Conservation (phyloP, 257 asterid genomes). For the Verbascum thapsus region DNA sequence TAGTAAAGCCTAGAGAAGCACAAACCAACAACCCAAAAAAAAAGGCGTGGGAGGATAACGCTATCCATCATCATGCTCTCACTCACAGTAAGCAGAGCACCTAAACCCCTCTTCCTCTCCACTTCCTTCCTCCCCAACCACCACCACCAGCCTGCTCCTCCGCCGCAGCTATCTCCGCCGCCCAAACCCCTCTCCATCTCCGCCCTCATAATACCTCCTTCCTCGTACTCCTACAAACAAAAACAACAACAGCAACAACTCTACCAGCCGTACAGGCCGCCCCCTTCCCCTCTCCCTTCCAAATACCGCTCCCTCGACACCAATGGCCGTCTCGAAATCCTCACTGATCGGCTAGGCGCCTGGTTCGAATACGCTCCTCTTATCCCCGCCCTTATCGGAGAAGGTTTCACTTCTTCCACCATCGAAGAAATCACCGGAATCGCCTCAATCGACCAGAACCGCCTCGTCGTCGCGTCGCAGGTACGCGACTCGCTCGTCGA, state of each 20-base stretch:
- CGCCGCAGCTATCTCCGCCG: slow-evolving; percentile 22
- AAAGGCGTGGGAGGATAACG: too few species aligned
- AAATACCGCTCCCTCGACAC: slow-evolving; percentile 66
- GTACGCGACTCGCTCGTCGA: slow-evolving; percentile 69
- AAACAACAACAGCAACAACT: slow-evolving; percentile 44
- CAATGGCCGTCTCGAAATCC: slow-evolving; percentile 56
- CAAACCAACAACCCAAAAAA: too few species aligned
- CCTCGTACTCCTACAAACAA: slow-evolving; percentile 41
- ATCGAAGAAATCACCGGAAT: slow-evolving; percentile 88
- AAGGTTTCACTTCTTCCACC: slow-evolving; percentile 67
- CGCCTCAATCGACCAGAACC: slow-evolving; percentile 71
- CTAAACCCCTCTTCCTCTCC: slow-evolving; percentile 51
- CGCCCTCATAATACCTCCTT: slow-evolving; percentile 64
- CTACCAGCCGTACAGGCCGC: slow-evolving; percentile 86
- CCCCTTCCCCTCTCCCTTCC: slow-evolving; percentile 69
- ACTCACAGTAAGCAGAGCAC: too few species aligned
- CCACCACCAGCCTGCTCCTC: slow-evolving; percentile 28
- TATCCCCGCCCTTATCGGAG: slow-evolving; percentile 52
- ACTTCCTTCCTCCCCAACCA: slow-evolving; percentile 32
- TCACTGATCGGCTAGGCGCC: slow-evolving; percentile 57
- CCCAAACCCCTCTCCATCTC: slow-evolving; percentile 43
- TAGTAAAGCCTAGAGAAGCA: too few species aligned
- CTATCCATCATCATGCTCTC: slow-evolving; percentile 62
- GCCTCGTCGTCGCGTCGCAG: slow-evolving; percentile 72
- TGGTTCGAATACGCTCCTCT: slow-evolving; percentile 88